These are phyloP conservation scores for Nepenthes alata DNA, from an alignment of 179 eudicot genomes.

Conservation along the genomic window DNA sequence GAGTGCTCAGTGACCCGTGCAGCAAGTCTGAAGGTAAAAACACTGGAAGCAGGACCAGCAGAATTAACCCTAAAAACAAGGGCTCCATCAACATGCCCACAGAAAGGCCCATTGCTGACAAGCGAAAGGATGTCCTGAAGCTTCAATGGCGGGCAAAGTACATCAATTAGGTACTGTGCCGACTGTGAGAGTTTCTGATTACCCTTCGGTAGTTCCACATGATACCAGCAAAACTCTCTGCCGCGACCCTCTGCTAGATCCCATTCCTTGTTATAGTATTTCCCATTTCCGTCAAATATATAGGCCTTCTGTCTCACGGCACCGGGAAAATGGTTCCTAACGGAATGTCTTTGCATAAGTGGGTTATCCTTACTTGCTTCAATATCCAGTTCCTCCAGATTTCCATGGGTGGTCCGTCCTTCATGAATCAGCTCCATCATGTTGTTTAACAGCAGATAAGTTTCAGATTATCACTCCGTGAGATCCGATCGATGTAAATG, in stretches of 20 bases:
- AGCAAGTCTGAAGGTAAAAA: constrained; percentile 73
- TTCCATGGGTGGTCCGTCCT: constrained; percentile 5
- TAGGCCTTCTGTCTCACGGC: constrained; percentile 61
- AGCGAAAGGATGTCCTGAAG: constrained; percentile 87
- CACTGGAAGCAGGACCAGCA: constrained; percentile 72
- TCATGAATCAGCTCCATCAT: constrained; percentile 21
- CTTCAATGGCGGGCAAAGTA: constrained; percentile 84
- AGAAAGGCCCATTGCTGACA: constrained; percentile 82
- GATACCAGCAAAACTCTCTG: constrained; percentile 95
- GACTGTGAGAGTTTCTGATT: constrained; percentile 67
- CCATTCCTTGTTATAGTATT: constrained; percentile 81
- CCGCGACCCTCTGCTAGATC: constrained; percentile 70
- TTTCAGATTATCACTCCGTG: no score
- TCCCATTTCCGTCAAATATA: constrained; percentile 88
- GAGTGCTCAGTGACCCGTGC: constrained; percentile 84
- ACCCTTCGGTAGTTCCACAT: constrained; percentile 78
- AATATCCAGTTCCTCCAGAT: constrained; percentile 27
- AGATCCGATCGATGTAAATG: no score
- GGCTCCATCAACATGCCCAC: constrained; percentile 89
- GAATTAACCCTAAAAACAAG: constrained; percentile 92
- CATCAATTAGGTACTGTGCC: constrained; percentile 74
- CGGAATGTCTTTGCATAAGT: constrained; percentile 20
- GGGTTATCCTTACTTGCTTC: constrained; percentile 19
- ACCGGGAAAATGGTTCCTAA: constrained; percentile 31
- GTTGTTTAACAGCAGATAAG: background rate